Evolutionary conservation across 2,329 filamentous ascomycete genomes (phyloP).

Genomic region (Colletotrichum sp.): DNA sequence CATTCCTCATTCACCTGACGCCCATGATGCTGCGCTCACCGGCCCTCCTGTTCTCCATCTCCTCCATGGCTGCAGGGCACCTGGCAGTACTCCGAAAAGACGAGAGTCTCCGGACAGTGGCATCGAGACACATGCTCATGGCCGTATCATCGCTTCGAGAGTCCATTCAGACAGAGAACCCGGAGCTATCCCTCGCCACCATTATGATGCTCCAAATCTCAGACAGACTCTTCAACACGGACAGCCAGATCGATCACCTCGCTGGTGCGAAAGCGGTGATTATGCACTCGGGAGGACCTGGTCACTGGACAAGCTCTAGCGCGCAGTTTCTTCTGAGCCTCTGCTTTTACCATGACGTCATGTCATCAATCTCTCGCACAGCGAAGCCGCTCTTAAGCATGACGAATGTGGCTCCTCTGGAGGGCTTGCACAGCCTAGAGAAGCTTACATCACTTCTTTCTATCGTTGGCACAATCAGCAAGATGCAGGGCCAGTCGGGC

Average conservation of each 20-base stretch:
- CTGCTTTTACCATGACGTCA: slow-evolving; percentile 34
- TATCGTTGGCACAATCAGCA: slow-evolving; percentile 28
- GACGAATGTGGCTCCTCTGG: slow-evolving; percentile 22
- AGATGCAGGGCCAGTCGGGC: slow-evolving; percentile 23
- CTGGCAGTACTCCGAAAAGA: slow-evolving; percentile 29
- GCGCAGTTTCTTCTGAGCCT: slow-evolving; percentile 32
- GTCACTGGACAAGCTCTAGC: slow-evolving; percentile 23
- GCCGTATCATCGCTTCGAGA: slow-evolving; percentile 20
- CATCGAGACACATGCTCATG: slow-evolving; percentile 25
- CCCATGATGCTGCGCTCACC: slow-evolving; percentile 32
- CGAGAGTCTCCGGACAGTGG: slow-evolving; percentile 23
- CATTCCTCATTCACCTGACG: slow-evolving; percentile 33
- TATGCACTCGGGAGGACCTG: slow-evolving; percentile 12
- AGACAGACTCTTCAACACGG: slow-evolving; percentile 31
- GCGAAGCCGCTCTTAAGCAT: slow-evolving; percentile 29
- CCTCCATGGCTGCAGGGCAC: slow-evolving; percentile 34
- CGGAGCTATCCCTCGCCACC: slow-evolving; percentile 31
- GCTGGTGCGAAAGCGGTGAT: slow-evolving; percentile 34
- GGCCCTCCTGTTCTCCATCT: slow-evolving; percentile 30
- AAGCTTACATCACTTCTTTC: slow-evolving; percentile 25
- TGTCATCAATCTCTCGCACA: slow-evolving; percentile 31
- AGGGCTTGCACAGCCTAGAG: slow-evolving; percentile 23
- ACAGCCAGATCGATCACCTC: slow-evolving; percentile 32
- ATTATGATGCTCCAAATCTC: slow-evolving; percentile 35
- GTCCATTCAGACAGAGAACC: slow-evolving; percentile 4